These are phyloP conservation scores for Poterioochromonas sp. DNA, from an alignment of 352 stramenopile genomes.

Conservation along the genomic window DNA sequence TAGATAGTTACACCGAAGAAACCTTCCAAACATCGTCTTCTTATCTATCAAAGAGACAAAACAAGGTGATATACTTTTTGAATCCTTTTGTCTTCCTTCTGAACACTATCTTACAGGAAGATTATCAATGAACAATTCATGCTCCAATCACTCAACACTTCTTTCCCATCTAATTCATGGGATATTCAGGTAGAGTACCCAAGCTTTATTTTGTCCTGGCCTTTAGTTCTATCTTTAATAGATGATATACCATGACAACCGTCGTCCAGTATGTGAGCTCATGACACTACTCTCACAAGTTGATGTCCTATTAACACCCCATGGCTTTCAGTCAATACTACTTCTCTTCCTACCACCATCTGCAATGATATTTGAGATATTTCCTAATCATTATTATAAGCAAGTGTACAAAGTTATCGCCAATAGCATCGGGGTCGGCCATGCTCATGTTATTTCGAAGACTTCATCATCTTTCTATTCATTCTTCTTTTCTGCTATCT, in stretches of 20 bases:
- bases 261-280: slow-evolving; percentile 1
- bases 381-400: slow-evolving; percentile 16
- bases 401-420: slow-evolving; percentile 2
- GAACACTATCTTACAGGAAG: not conserved
- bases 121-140: not conserved
- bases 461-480: no score
- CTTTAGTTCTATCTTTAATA: not conserved
- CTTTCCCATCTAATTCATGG: not conserved
- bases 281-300: not conserved
- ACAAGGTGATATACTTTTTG: not conserved
- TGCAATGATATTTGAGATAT: slow-evolving; percentile 28
- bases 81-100: not conserved
- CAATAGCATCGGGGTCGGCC: not conserved
- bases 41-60: not conserved
- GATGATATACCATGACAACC: slow-evolving; percentile 14
- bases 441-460: not conserved
- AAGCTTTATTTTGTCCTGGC: not conserved
- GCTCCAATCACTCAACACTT: not conserved
- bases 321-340: slow-evolving; percentile 32
- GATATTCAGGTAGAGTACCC: not conserved
- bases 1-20: no score
- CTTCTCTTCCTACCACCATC: slow-evolving; percentile 4
- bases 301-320: slow-evolving; percentile 26
- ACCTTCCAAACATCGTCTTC: not conserved
- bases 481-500: no score